Evolutionary conservation across 2,329 filamentous ascomycete genomes (phyloP), one percentile per base, ranked within the genome.

Genomic region (Mollisiaceae sp.): DNA sequence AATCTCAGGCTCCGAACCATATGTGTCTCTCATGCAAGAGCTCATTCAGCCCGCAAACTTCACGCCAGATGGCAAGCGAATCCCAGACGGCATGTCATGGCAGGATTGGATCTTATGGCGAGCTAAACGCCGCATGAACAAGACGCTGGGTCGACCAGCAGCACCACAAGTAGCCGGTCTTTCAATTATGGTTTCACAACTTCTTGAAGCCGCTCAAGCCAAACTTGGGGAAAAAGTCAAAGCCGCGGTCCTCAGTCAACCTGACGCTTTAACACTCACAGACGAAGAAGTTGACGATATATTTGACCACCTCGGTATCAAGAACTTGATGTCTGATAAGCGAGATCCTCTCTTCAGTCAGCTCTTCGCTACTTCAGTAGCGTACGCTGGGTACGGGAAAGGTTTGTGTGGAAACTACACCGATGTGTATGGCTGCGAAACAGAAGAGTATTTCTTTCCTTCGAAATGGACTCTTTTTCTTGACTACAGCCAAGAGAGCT

Each of bases 371-470:
- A 59, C 56, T 20, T 59, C 35, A 45, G 56, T 36, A 59, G 56
- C 56, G 12, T 59, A 59, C 56, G 56, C 56, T 12, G 56, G 56
- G 4, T 59, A 41, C 39, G 56, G 56, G 8, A 35, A 20, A 27
- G 56, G 56, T 2, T 24, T 59, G 9, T 59, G 35, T 39, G 12
- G 11, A 6, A 59, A 35, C 9, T 59, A 59, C 36, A 59, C 56
- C 11, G 36, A 59, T 38, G 35, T 27, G 4, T 59, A 59, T 45
- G 56, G 32, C 6, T 59, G 56, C 38, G 56, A 43, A 35, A 35
- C n/a, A n/a, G 56, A 59, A 39, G 56, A 59, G 56, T 59, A 18
- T 27, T 59, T 47, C n/a, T 32, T 43, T 14, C 15, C 32, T 41
- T 41, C 38, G 38, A 41, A 9, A 41, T 41, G 38, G 38, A 41